Base-by-base conservation (phyloP, 1,284 basidiomycete genomes). In the Entoloma clypeatum region DNA sequence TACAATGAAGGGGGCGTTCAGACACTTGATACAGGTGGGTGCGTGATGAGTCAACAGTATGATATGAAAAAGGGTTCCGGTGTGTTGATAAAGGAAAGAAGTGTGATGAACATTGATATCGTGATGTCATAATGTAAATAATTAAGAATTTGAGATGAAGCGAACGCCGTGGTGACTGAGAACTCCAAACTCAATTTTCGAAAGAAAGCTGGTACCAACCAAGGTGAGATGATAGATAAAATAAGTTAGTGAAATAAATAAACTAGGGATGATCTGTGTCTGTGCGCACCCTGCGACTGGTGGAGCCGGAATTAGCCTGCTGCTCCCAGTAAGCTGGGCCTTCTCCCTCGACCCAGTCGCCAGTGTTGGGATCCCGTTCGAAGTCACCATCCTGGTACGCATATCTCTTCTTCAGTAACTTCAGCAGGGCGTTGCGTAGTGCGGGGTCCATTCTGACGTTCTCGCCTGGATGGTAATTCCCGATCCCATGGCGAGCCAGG, bases 381-480 rank as follows among this genome's bases (percentile, higher is more conserved):
- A 90, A 90, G 56, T 90, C 86, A 1, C 86, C 86, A 59, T 90
- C 86, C 36, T 73, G 74, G 61, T 90, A 90, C n/a, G 72, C 75
- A 56, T 86, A 90, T 18, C 86, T 73, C 48, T 71, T 55, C 59
- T 87, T 68, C 24, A 90, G 65, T 19, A 90, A 65, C 59, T 70
- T 76, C 44, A 90, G 68, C 30, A 90, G 71, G 25, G 86, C 83
- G 49, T 89, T 88, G 32, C 86, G 75, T 42, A 90, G 64, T 25
- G 81, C 83, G 7, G 87, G 87, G 52, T 90, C 87, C 86, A 90
- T 90, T 52, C 86, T 81, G 35, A 89, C 87, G 45, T 61, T 81
- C 60, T 90, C 87, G 36, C 87, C 87, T 0, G 86, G 87, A 48
- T 79, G 76, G 53, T 88, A 89, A 57, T 81, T 82, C 19, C 86